Conservation (phyloP, 2,329 filamentous ascomycete genomes). For the Fusarium incarnatum region DNA sequence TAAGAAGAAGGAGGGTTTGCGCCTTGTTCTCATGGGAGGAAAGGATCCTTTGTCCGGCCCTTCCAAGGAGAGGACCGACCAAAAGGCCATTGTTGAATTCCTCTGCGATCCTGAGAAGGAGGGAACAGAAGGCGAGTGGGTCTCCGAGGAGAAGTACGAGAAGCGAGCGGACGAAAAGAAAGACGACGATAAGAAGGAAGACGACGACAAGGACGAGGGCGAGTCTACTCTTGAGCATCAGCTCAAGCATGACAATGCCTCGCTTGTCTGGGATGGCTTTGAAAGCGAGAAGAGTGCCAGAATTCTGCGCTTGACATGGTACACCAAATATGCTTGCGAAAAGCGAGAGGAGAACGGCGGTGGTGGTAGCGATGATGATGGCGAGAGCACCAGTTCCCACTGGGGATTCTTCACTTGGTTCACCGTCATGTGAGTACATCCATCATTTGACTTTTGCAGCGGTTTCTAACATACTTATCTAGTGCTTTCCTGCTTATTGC, state of each 20-base stretch:
- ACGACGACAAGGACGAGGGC: slow-evolving; percentile 53
- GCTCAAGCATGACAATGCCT: slow-evolving; percentile 66
- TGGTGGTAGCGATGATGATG: slow-evolving; percentile 49
- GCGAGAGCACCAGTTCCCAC: slow-evolving; percentile 62
- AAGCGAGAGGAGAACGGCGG: slow-evolving; percentile 58
- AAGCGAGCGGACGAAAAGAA: slow-evolving; percentile 47
- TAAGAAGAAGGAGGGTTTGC: slow-evolving; percentile 76
- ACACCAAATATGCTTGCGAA: slow-evolving; percentile 88
- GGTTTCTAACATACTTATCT: slow-evolving; percentile 42
- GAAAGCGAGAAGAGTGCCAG: slow-evolving; percentile 66
- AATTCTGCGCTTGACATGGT: slow-evolving; percentile 83
- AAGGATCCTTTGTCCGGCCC: slow-evolving; percentile 64
- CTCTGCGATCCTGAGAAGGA: slow-evolving; percentile 79
- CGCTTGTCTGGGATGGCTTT: slow-evolving; percentile 83
- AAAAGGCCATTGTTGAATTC: slow-evolving; percentile 87
- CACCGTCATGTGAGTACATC: slow-evolving; percentile 81
- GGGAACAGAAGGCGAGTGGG: slow-evolving; percentile 78
- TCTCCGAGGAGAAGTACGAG: slow-evolving; percentile 66
- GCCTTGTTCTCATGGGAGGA: slow-evolving; percentile 74
- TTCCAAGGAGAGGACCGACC: slow-evolving; percentile 63
- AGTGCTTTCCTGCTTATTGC: slow-evolving; percentile 88
- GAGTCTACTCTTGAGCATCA: slow-evolving; percentile 62
- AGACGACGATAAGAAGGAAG: slow-evolving; percentile 45
- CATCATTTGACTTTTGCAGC: no score
- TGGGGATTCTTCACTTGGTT: slow-evolving; percentile 99